Evolutionary conservation across 2,329 filamentous ascomycete species (phyloP), one percentile per base, ranked within the genome.

Genomic region (Colletotrichum phormii): DNA sequence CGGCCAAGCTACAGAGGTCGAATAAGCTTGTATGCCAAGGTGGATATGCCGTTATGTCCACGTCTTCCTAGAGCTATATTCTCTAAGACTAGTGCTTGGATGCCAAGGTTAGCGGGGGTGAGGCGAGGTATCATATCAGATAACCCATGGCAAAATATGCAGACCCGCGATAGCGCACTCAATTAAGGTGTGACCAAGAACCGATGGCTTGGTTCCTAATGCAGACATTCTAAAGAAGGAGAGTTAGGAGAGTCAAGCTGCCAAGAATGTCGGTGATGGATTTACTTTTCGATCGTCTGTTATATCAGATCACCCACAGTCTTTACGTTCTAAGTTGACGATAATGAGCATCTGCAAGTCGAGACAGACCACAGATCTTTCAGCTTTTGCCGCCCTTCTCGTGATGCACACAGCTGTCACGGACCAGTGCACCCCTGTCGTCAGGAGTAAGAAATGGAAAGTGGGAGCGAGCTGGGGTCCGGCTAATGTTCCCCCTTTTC

Each of bases 11-110:
- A 57, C 7, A 62, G 26, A 22, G 13, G 46, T 67, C 12, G 37
- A 62, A 67, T 62, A 53, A 67, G 35, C 64, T 57, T 58, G 51
- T 62, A 31, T 42, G 49, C 15, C 13, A 57, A 63, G 22, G 57
- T 67, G 51, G 66, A 66, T 26, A 46, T n/a, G 37, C 37, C 37
- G 13, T 42, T 42, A 42, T 51, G 9, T 24, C 0, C 7, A 24
- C 13, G 51, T 26, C 51, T n/a, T n/a, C 13, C 5, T 55, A 15
- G 5, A 2, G 4, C 9, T 22, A 37, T 51, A 26, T 26, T 29
- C 49, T 29, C 15, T 42, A 42, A n/a, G 18, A 35, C 11, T 22
- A 31, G n/a, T 51, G 68, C 63, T 61, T 61, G 46, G 31, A 55
- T 26, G 55, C 33, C 55, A 60, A 67, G 57, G 35, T 29, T 31